Evolutionary conservation across 179 eudicot species (phyloP), one percentile per base, ranked within the genome.

Genomic region (Gypsophila paniculata): DNA sequence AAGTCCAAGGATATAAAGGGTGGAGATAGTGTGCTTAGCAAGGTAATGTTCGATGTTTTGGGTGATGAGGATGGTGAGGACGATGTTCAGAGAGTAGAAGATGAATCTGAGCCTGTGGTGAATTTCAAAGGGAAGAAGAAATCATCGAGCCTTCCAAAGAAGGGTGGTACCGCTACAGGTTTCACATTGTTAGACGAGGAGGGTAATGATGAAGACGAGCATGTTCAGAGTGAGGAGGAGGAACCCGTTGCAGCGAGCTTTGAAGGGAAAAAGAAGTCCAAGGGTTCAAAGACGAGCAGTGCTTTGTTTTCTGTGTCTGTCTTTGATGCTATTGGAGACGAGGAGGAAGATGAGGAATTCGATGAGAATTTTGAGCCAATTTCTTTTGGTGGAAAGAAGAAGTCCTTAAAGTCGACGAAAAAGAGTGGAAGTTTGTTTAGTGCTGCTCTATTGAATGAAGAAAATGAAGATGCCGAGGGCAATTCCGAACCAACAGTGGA

Each of bases 131-230:
- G 87, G 67, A 86, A 78, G 85, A 88, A 88, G 76, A 86, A 86
- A 82, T 58, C 88, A 0, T 82, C 90, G 14, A 87, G 83, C 74
- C 81, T 66, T 5, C 78, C n/a, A n/a, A n/a, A 82, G 49, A 84
- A 81, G 68, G 72, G 87, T 74, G 75, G 80, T 46, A 7, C 42
- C 19, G 77, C 82, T 55, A 69, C 85, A 5, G 71, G 77, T 70
- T 90, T 90, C 79, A 91, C 83, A 7, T 72, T 88, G 60, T 81
- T 90, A n/a, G n/a, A 59, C 34, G 90, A 80, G 5, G 87, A 82
- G 58, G 86, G 76, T 32, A 65, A 83, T 48, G 87, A 75, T 58
- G 77, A n/a, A 34, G 81, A 79, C 55, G 85, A 39, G 18, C 17
- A 51, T 53, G 64, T 8, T 14, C 53, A 53, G 58, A 68, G 61